Evolutionary conservation across 345 rosid genomes (phyloP), one percentile per base, ranked within the genome.

Genomic region (Tarenaya hassleriana): DNA sequence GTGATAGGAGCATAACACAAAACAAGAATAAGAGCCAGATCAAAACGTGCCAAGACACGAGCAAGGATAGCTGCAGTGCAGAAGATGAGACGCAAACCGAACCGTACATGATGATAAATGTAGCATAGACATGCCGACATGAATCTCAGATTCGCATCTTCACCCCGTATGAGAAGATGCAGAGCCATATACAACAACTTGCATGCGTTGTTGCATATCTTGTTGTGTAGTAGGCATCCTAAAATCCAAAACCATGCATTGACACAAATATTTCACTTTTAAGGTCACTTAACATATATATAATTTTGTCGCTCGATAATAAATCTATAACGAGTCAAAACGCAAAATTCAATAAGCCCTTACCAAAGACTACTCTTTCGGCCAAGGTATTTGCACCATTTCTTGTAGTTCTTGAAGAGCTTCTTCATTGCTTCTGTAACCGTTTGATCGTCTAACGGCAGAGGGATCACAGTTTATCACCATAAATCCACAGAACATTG

Each of bases 181-280:
- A 94, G 69, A 58, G 87, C 95, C 97, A 94, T 88, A 71, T 94
- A 94, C 12, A 94, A 65, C 64, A 94, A 73, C 60, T 88, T 94
- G 17, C 99, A 82, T 55, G 17, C 99, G 83, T 55, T 94, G 99
- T 67, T 94, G 99, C 79, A 94, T 88, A 68, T 94, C 99, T 68
- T 94, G 99, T 49, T 94, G 99, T 68, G 86, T 94, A 34, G 95
- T 88, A n/a, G 99, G 99, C 70, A 94, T 70, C 99, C 99, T 94
- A 70, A 62, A 70, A 57, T 24, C 40, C 33, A 52, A n/a, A 11
- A 65, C 39, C 34, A 52, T 15, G 58, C 55, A 32, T 27, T 50
- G 16, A 37, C 57, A 16, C 34, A 35, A 50, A 20, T 8, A 16
- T 60, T 38, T 17, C 16, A 9, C 47, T 14, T 58, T 19, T n/a